phyloP scores from a whole-genome alignment of 2,329 filamentous ascomycete genomes.

The Exophiala mesophila region DNA sequence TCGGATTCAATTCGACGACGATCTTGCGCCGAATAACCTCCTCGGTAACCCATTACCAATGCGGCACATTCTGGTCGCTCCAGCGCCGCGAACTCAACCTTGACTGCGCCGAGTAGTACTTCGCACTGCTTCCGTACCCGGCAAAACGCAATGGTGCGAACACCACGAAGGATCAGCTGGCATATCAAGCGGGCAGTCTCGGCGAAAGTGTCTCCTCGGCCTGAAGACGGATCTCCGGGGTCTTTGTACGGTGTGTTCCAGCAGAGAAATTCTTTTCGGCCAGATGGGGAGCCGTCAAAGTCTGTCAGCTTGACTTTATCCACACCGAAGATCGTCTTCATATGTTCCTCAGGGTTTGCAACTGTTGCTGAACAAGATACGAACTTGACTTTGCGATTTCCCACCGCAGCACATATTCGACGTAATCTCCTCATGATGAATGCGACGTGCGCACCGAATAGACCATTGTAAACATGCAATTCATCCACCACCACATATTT shows the following conservation, averaged over 20 bases:
- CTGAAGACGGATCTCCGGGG: constrained; percentile 77
- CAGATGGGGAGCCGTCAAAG: constrained; percentile 87
- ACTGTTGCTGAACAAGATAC: constrained; percentile 96
- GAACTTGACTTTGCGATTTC: constrained; percentile 80
- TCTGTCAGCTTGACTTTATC: constrained; percentile 76
- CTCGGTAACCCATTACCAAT: constrained; percentile 90
- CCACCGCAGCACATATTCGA: constrained; percentile 82
- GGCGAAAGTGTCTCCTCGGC: constrained; percentile 72
- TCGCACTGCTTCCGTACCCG: constrained; percentile 85
- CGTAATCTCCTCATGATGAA: constrained; percentile 89
- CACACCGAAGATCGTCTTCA: constrained; percentile 89
- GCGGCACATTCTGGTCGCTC: constrained; percentile 69
- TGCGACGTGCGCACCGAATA: constrained; percentile 89
- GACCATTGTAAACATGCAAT: constrained; percentile 90
- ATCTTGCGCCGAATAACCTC: constrained; percentile 90
- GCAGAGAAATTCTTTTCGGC: constrained; percentile 89
- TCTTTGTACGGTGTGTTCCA: constrained; percentile 98
- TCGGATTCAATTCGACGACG: constrained; percentile 82
- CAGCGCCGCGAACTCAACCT: constrained; percentile 66
- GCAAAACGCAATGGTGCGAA: constrained; percentile 90
- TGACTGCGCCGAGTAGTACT: constrained; percentile 72
- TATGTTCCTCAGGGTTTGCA: constrained; percentile 85
- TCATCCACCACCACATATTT: constrained; percentile 89
- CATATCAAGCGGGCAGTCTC: constrained; percentile 91
- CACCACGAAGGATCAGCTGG: constrained; percentile 79